Conservation (phyloP, 2,329 filamentous ascomycete genomes). For the Dactylellina cionopaga region DNA sequence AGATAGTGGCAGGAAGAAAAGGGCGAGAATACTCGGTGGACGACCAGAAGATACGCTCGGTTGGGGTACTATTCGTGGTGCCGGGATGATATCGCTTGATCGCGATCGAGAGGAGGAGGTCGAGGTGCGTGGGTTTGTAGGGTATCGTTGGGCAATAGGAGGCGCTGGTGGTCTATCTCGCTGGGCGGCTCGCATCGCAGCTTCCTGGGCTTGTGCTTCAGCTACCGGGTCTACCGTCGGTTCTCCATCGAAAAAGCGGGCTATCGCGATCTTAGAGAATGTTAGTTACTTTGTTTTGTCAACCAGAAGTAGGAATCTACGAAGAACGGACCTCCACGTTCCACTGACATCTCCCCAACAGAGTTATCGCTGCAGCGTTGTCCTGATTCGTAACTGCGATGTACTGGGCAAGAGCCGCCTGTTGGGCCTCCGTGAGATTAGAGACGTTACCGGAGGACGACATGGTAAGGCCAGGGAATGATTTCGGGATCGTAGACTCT, state of each 20-base stretch:
- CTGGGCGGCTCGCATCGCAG: conserved; percentile 67
- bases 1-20: conserved; percentile 84
- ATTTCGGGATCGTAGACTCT: neutral
- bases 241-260: conserved; percentile 98
- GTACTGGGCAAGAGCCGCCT: conserved; percentile 86
- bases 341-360: conserved; percentile 90
- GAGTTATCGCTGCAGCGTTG: conserved; percentile 75
- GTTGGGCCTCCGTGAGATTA: conserved; percentile 79
- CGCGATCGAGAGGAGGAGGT: conserved; percentile 59
- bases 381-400: conserved; percentile 83
- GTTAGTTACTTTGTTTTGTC: conserved; percentile 53
- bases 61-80: conserved; percentile 84
- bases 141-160: conserved; percentile 49
- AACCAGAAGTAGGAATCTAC: neutral
- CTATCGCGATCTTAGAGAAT: conserved; percentile 81
- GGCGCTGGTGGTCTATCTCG: conserved; percentile 60
- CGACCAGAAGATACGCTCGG: conserved; percentile 73
- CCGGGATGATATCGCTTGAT: conserved; percentile 68
- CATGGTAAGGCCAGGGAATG: conserved; percentile 14
- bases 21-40: conserved; percentile 77
- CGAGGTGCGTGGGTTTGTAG: conserved; percentile 55
- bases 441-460: conserved; percentile 66
- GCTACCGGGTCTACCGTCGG: conserved; percentile 77
- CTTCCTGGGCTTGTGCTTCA: conserved; percentile 74
- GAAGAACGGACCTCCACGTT: conserved; percentile 78